Evolutionary conservation across 805 yeast genomes (phyloP), one percentile per base, ranked within the genome.

Genomic region (Candida silvatica): DNA sequence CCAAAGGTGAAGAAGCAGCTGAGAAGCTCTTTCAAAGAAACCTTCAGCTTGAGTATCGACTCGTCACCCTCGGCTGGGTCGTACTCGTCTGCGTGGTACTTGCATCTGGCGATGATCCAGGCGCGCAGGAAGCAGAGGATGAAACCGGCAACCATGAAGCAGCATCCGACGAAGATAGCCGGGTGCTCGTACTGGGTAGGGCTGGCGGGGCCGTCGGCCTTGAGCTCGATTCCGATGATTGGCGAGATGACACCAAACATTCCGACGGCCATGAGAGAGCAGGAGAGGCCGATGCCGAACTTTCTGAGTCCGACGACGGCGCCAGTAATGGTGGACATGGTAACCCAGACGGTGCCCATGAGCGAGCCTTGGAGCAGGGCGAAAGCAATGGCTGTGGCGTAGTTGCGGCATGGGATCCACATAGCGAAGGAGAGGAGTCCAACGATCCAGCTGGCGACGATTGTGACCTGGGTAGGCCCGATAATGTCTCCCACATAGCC

Each of bases 291-390:
- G 15, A 71, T 66, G 29, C 69, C 69, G 47, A 76, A 52, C 42
- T 68, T 72, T 27, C 62, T 51, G 20, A 77, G 49, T 0, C 85
- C 84, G 12, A 69, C 69, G 17, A 76, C 56, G 34, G 74, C 52
- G 1, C 78, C 67, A 1, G 64, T 51, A 16, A 73, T 58, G 3
- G 81, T 65, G 1, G 77, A 69, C 39, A 67, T 43, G 3, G 73
- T 66, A 3, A 77, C 69, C 69, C 74, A 78, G 28, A 77, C 58
- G 9, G 75, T 59, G 3, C 85, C 85, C 79, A 77, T 76, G 22
- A 70, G 34, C 0, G 64, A 57, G 24, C 86, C 86, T 43, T 58
- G 62, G 4, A 77, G 40, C 11, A 77, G 24, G 1, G 74, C 72
- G 47, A 76, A 71, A 0, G 57, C 66, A 6, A 75, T 46, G 1